Evolutionary conservation across 2,329 filamentous ascomycete species (phyloP).

Genomic region (Paracoccidioides brasiliensis): DNA sequence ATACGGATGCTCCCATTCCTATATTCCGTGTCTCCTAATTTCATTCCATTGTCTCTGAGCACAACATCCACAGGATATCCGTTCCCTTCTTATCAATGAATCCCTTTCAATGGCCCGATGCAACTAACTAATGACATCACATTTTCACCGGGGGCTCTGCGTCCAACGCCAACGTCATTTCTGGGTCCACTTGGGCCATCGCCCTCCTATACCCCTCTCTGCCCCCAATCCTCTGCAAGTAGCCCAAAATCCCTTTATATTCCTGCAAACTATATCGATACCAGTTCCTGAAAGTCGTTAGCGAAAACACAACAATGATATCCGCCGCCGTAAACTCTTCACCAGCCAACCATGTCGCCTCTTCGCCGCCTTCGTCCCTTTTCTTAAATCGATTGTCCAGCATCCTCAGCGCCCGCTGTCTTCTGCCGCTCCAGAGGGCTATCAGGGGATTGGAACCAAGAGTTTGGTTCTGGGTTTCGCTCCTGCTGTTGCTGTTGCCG

Average conservation of each 20-base stretch:
- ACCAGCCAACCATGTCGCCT: constrained; percentile 45
- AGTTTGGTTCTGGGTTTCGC: neutral
- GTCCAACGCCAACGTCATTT: constrained; percentile 25
- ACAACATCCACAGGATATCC: too few relatives aligned
- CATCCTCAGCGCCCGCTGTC: constrained; percentile 12
- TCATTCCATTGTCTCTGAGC: neutral
- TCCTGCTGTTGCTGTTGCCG: neutral
- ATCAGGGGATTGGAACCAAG: neutral
- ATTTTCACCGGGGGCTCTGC: neutral
- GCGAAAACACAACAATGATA: constrained; percentile 47
- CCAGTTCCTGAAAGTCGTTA: constrained; percentile 48
- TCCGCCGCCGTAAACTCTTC: constrained; percentile 52
- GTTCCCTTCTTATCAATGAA: too few relatives aligned
- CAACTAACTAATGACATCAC: too few relatives aligned
- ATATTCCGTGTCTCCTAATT: neutral
- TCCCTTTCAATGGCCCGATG: too few relatives aligned
- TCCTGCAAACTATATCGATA: constrained; percentile 24
- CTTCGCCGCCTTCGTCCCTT: constrained; percentile 38
- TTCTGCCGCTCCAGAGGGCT: neutral
- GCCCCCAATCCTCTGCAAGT: constrained; percentile 32
- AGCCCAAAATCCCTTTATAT: constrained; percentile 35
- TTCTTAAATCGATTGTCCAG: constrained; percentile 29
- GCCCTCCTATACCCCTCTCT: constrained; percentile 38
- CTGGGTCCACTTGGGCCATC: constrained; percentile 39
- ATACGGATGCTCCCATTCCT: neutral